Conservation (phyloP, 208 protist species). For the Herpetomonas tarakana region DNA sequence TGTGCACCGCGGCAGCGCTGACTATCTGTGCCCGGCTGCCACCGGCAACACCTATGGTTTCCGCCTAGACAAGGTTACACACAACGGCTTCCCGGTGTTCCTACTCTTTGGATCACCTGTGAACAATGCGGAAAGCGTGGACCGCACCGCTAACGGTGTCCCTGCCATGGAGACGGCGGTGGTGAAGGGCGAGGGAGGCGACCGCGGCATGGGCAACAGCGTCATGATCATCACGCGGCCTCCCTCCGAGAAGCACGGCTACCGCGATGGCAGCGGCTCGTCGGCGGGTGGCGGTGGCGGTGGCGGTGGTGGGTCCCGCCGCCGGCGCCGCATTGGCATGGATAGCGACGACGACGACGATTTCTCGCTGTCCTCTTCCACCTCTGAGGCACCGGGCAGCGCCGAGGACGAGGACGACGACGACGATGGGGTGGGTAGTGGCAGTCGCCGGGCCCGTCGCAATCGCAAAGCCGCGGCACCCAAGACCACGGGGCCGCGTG, state of each 20-base stretch:
- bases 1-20: constrained; percentile 56
- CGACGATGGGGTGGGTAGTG: constrained; percentile 1
- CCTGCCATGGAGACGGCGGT: constrained; percentile 44
- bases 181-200: constrained; percentile 35
- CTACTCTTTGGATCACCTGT: constrained; percentile 50
- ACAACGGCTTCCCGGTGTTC: constrained; percentile 63
- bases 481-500: not conserved
- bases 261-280: constrained; percentile 2
- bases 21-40: constrained; percentile 50
- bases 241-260: constrained; percentile 22
- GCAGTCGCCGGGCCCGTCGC: not conserved
- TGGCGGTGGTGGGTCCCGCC: not conserved
- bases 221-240: constrained; percentile 40
- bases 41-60: constrained; percentile 59
- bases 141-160: constrained; percentile 26
- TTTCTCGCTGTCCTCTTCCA: not conserved
- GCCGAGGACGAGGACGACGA: not conserved
- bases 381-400: not conserved
- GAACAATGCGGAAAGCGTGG: constrained; percentile 31
- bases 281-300: not conserved
- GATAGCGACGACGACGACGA: constrained; percentile 10
- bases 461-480: not conserved
- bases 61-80: constrained; percentile 59
- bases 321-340: constrained; percentile 2
- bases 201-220: constrained; percentile 11